These are phyloP conservation scores for Lipomyces sp. DNA, from an alignment of 805 yeast species.

Conservation along the genomic window DNA sequence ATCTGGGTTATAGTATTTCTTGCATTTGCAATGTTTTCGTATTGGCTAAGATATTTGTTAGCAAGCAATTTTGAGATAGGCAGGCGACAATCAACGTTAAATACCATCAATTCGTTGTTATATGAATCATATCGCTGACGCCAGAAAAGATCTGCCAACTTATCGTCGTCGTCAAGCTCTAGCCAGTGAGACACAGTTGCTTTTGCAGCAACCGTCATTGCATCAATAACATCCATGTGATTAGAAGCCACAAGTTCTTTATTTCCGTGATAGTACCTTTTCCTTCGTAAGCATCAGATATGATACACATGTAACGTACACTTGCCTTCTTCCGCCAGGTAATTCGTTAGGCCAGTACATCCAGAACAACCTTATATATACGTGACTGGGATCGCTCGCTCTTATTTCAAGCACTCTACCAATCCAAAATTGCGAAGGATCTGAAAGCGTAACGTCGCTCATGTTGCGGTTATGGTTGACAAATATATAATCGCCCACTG, in stretches of 20 bases:
- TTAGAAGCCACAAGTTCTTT: conserved; percentile 34
- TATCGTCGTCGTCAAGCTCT: conserved; percentile 18
- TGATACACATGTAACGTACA: not conserved
- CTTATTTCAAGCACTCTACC: conserved; percentile 32
- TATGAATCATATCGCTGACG: conserved; percentile 33
- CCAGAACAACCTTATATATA: conserved; percentile 30
- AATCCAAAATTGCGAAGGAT: conserved; percentile 28
- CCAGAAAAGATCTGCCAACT: conserved; percentile 30
- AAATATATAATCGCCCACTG: conserved; percentile 31
- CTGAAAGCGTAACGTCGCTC: not conserved
- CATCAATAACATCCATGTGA: conserved; percentile 34
- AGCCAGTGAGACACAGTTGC: conserved; percentile 31
- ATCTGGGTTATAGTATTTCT: conserved; percentile 29
- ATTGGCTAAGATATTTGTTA: conserved; percentile 17
- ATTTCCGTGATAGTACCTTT: conserved; percentile 31
- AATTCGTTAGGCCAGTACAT: conserved; percentile 36
- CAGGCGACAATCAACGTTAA: no score
- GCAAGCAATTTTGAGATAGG: not conserved
- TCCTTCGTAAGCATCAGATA: not conserved
- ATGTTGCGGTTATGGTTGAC: conserved; percentile 23
- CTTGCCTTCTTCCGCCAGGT: conserved; percentile 32
- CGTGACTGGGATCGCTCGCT: conserved; percentile 26
- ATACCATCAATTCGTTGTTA: conserved; percentile 24
- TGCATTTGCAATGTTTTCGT: conserved; percentile 28
- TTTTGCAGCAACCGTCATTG: conserved; percentile 28